Conservation (phyloP, 805 yeast genomes). For the Candida hispaniensis region DNA sequence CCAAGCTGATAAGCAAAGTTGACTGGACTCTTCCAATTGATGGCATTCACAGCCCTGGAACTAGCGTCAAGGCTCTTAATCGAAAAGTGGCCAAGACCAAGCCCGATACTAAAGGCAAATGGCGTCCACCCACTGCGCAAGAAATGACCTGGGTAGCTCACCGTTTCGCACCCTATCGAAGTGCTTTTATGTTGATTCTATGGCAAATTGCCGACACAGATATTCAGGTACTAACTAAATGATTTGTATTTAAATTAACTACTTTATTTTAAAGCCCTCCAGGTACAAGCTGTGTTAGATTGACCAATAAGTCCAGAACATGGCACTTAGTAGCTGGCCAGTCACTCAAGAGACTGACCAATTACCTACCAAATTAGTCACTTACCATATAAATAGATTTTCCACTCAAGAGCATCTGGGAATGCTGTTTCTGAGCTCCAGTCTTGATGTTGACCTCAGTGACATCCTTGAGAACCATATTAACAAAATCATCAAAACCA, state of each 20-base stretch:
- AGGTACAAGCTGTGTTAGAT: constrained; percentile 15
- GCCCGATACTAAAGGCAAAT: constrained; percentile 31
- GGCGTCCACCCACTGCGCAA: constrained; percentile 30
- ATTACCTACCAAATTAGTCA: not conserved
- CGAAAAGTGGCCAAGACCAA: constrained; percentile 29
- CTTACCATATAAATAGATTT: constrained; percentile 32
- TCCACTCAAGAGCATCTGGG: constrained; percentile 33
- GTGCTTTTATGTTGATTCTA: constrained; percentile 55
- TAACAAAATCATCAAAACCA: constrained; percentile 94
- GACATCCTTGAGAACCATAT: constrained; percentile 66
- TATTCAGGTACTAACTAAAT: too few relatives aligned
- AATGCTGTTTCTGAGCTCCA: constrained; percentile 23
- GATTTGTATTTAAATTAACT: too few relatives aligned
- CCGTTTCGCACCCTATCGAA: constrained; percentile 52
- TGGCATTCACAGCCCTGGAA: constrained; percentile 26
- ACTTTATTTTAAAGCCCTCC: constrained; percentile 16
- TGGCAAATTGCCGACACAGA: constrained; percentile 63
- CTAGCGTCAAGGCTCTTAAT: constrained; percentile 28
- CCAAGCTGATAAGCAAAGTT: constrained; percentile 27
- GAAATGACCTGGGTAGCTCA: constrained; percentile 56
- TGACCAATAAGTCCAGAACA: too few relatives aligned
- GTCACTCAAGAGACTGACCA: too few relatives aligned
- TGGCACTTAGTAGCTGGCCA: too few relatives aligned
- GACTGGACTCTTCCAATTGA: constrained; percentile 22
- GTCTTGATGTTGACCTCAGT: constrained; percentile 34